Evolutionary conservation across 2,329 filamentous ascomycete species (phyloP), one percentile per base, ranked within the genome.

Genomic region (Trichoderma lentiforme): DNA sequence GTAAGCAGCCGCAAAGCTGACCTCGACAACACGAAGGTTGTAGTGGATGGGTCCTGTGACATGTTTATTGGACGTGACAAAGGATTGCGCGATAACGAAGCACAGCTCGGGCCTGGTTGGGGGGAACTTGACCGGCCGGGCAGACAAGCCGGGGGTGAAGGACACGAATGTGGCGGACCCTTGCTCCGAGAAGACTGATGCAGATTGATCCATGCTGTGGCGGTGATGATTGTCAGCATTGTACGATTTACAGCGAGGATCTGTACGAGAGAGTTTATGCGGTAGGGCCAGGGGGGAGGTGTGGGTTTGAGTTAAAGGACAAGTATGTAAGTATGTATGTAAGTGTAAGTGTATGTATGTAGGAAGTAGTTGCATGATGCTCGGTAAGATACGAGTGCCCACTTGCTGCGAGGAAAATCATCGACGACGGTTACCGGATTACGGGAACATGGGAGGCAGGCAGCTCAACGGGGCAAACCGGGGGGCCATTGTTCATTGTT

Each of bases 21-120:
- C 97, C 83, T 99, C 96, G 47, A 98, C 96, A 1, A 99, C 96
- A 32, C 96, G 92, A 28, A 99, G 88, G 81, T 99, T 99, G 86
- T 98, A 99, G 86, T 95, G 94, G 74, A 97, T 91, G 0, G 95
- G 95, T 0, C 92, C 96, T 1, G 95, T 97, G 73, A 95, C 92
- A 79, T 96, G 93, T 84, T 99, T 99, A 85, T 98, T 95, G 6
- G 95, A 93, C 18, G 92, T 92, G 73, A 99, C 92, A 80, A 97
- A 97, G 73, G 93, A 97, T 81, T 99, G 96, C 8, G 95, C 95
- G 75, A 98, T 94, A 74, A 99, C 87, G 82, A 99, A 98, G 76
- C 91, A 94, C 70, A 98, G 87, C 76, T 97, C 93, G 2, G 94
- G 93, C 60, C 90, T 86, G 5, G 94, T 93, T 71, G 90, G 87